Conservation (phyloP, 768 basidiomycete genomes). For the Boletus reticulatus region DNA sequence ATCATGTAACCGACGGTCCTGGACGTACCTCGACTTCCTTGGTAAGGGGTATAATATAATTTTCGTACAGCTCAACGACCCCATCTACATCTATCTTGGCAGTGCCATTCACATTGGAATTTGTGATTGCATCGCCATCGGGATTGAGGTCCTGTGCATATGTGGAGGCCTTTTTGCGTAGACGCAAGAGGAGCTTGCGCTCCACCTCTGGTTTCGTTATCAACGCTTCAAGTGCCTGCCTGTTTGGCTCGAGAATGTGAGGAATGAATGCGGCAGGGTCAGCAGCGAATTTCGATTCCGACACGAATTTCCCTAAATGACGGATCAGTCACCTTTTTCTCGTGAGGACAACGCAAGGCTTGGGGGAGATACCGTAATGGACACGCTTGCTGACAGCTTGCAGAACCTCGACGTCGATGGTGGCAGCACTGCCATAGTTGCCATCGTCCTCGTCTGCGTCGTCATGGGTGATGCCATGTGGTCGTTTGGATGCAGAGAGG, state of each 20-base stretch:
- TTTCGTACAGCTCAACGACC: slow-evolving; percentile 91
- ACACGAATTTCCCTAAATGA: slow-evolving; percentile 90
- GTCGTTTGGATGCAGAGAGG: slow-evolving; percentile 65
- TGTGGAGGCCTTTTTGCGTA: slow-evolving; percentile 79
- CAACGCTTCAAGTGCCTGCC: slow-evolving; percentile 71
- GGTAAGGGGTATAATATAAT: slow-evolving; percentile 94
- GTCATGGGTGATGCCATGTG: slow-evolving; percentile 61
- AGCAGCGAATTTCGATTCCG: slow-evolving; percentile 93
- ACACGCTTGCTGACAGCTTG: slow-evolving; percentile 98
- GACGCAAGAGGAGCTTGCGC: slow-evolving; percentile 71
- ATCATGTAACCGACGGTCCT: not conserved
- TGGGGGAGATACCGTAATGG: slow-evolving; percentile 77
- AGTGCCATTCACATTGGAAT: slow-evolving; percentile 31
- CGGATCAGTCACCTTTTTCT: not conserved
- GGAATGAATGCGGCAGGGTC: slow-evolving; percentile 88
- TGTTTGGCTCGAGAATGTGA: slow-evolving; percentile 81
- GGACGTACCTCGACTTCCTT: slow-evolving; percentile 92
- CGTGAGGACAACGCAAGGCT: not conserved
- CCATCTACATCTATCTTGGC: slow-evolving; percentile 89
- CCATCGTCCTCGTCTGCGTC: slow-evolving; percentile 88
- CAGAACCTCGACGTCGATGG: slow-evolving; percentile 93
- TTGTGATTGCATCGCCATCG: slow-evolving; percentile 52
- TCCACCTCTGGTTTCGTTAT: slow-evolving; percentile 99
- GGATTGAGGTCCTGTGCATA: slow-evolving; percentile 82
- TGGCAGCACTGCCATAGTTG: slow-evolving; percentile 95